A percentile compares a stretch with the other conserved stretches of the same genome.
phyloP scores from a whole-genome alignment of 2,329 filamentous ascomycete species.

The Neurospora sp. region DNA sequence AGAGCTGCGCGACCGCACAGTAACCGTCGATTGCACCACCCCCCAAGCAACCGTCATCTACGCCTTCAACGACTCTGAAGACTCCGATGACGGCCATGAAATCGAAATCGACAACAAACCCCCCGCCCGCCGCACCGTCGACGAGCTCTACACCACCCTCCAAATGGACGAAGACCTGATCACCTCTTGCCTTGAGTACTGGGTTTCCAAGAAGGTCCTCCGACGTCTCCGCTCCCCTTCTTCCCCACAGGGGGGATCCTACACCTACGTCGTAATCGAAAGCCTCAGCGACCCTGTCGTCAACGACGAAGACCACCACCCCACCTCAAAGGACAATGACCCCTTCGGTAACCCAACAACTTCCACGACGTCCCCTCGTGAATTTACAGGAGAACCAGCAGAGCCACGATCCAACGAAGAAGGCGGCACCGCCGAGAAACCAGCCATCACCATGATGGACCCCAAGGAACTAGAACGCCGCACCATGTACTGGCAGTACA shows the following conservation, averaged over 20 bases:
- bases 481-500: conserved; percentile 79
- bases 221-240: conserved; percentile 32
- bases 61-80: conserved; percentile 54
- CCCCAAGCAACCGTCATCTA: conserved; percentile 86
- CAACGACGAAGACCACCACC: conserved; percentile 10
- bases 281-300: conserved; percentile 28
- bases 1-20: conserved; percentile 68
- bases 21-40: conserved; percentile 64
- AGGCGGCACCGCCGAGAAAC: no score
- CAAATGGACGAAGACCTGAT: conserved; percentile 69
- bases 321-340: conserved; percentile 14
- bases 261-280: conserved; percentile 61
- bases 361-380: conserved; percentile 10
- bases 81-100: conserved; percentile 25
- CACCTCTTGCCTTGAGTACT: conserved; percentile 57
- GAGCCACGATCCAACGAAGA: background rate
- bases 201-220: conserved; percentile 60
- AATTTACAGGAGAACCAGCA: conserved; percentile 24
- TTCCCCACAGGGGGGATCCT: conserved; percentile 11
- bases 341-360: conserved; percentile 17
- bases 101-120: conserved; percentile 6
- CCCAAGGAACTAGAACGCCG: conserved; percentile 53
- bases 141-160: conserved; percentile 44
- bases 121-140: conserved; percentile 35
- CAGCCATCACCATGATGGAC: conserved; percentile 30